These are phyloP conservation scores for Fusarium citri DNA, from an alignment of 2,329 filamentous ascomycete species.

Conservation along the genomic window DNA sequence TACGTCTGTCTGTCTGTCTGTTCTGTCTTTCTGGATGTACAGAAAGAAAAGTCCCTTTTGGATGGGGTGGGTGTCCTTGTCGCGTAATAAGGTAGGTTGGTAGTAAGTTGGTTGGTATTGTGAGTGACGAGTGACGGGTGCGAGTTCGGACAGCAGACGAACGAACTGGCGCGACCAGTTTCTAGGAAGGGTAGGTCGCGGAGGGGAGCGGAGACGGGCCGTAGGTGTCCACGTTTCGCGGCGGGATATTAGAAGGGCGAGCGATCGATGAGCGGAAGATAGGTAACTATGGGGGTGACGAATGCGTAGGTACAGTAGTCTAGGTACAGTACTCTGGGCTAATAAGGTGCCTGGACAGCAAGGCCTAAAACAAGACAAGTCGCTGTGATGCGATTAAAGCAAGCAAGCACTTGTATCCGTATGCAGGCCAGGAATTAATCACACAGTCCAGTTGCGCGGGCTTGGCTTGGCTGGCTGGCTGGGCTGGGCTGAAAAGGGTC, in stretches of 20 bases:
- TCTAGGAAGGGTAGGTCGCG: slow-evolving; percentile 40
- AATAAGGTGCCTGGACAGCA: slow-evolving; percentile 12
- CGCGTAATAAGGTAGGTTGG: slow-evolving; percentile 38
- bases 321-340: background rate
- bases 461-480: slow-evolving; percentile 28
- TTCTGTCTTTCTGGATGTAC: slow-evolving; percentile 26
- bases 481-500: slow-evolving; percentile 32
- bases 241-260: slow-evolving; percentile 31
- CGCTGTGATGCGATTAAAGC: slow-evolving; percentile 49
- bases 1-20: slow-evolving; percentile 16
- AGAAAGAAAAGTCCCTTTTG: slow-evolving; percentile 41
- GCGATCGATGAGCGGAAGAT: slow-evolving; percentile 31
- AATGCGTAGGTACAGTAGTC: slow-evolving; percentile 2
- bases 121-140: slow-evolving; percentile 42
- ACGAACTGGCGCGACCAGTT: slow-evolving; percentile 38
- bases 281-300: slow-evolving; percentile 43
- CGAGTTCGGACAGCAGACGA: slow-evolving; percentile 35
- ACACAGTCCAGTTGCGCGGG: slow-evolving; percentile 29
- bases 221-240: slow-evolving; percentile 44
- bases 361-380: slow-evolving; percentile 44
- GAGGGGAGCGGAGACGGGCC: slow-evolving; percentile 45
- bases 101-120: slow-evolving; percentile 26
- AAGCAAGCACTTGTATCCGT: slow-evolving; percentile 44
- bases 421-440: slow-evolving; percentile 42
- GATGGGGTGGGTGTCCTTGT: slow-evolving; percentile 45